phyloP scores from a whole-genome alignment of 495 filamentous ascomycete genomes.

The Neurospora intermedia region DNA sequence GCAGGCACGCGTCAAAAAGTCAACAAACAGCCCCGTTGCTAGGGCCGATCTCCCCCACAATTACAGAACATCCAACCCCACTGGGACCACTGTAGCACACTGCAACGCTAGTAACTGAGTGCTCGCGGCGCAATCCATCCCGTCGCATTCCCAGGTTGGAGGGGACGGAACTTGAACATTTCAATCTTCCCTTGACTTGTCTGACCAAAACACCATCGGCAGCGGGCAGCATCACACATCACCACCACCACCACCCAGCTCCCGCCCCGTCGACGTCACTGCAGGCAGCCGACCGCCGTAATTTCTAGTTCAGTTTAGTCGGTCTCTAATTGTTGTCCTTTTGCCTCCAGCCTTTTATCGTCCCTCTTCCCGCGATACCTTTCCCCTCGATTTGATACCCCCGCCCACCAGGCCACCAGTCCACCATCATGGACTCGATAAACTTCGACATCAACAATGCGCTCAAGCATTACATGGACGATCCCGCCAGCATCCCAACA shows the following conservation, averaged over 20 bases:
- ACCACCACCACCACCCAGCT: neutral
- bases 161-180: neutral
- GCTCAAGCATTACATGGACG: slow-evolving; percentile 89
- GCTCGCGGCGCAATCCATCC: neutral
- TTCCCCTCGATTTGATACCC: slow-evolving; percentile 10
- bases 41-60: neutral
- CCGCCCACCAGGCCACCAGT: slow-evolving; percentile 7
- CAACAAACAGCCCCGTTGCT: neutral
- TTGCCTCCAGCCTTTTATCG: slow-evolving; percentile 9
- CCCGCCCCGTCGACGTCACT: neutral
- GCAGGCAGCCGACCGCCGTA: neutral
- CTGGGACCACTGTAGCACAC: neutral
- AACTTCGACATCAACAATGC: slow-evolving; percentile 93
- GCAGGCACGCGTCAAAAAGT: neutral
- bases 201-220: neutral
- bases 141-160: neutral
- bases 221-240: neutral
- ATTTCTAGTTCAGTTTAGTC: neutral
- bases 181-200: neutral
- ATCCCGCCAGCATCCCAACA: slow-evolving; percentile 74
- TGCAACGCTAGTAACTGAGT: neutral
- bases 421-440: slow-evolving; percentile 54
- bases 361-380: neutral
- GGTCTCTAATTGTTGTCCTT: neutral
- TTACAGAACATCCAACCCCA: neutral